Base-by-base conservation (phyloP, 1,284 basidiomycete species). In the Coriolopsis trogii region DNA sequence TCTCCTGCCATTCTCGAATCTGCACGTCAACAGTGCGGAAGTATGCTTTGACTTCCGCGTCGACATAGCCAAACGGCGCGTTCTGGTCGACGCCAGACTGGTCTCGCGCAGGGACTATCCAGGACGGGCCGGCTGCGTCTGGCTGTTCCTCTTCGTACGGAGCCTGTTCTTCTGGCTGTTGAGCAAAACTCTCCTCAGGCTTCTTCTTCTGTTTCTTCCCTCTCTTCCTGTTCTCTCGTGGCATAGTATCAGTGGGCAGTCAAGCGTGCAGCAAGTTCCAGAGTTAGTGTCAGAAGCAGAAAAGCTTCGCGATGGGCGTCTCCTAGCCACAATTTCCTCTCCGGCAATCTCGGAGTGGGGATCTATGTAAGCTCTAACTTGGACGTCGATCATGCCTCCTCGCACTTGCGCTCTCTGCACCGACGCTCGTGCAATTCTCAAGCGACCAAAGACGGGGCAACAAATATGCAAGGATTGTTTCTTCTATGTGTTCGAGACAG, bases 401-500 rank as follows among this genome's bases (percentile, higher is more conserved):
- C 77, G 80, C 59, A 73, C 70, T 31, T 94, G 92, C 64, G 82
- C 80, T 7, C 79, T 96, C 26, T 98, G 95, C 73, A 71, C 80
- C 21, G 82, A 78, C 3, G 75, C 87, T 2, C 85, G 88, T 46
- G 93, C 96, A 0, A 95, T 98, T 56, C 74, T 99, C 33, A 95
- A 93, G 65, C 80, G 96, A 18, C 96, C 96, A 9, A 99, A 99
- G 72, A 99, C 96, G 1, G 95, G 95, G 0, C 95, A 98, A 67
- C 91, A 94, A 67, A 95, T 98, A 61, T 99, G 95, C 79, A 90
- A 89, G 70, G 85, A 90, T 42, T 98, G 95, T 67, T 98, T 98
- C 73, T 99, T 94, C 76, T 85, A 87, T 64, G 94, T 98, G 31
- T 99, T 99, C 63, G 96, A 99, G 76, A 96, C 93, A 0, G 96